phyloP scores from a whole-genome alignment of 164 flowering plant species.

The Magnolia sinica region DNA sequence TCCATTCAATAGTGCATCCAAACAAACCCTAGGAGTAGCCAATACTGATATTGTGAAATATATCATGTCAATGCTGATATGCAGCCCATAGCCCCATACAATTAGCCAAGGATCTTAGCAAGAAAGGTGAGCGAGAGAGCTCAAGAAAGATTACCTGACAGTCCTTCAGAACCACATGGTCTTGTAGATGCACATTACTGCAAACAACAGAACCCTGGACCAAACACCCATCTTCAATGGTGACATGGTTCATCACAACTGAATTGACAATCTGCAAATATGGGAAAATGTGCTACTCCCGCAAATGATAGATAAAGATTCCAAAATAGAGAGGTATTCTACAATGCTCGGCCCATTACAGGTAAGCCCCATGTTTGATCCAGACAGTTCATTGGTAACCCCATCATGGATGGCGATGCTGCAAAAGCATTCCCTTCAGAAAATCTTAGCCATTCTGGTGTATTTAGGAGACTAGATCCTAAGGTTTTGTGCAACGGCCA shows the following conservation, averaged over 20 bases:
- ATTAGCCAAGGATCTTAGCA: not conserved
- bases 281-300: not conserved
- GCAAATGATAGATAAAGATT: not conserved
- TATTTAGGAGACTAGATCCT: no score
- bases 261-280: conserved; percentile 73
- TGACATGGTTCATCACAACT: conserved; percentile 84
- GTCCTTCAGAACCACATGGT: conserved; percentile 72
- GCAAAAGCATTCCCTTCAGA: not conserved
- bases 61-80: not conserved
- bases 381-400: not conserved
- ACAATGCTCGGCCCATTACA: not conserved
- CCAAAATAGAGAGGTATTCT: not conserved
- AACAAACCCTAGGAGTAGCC: not conserved
- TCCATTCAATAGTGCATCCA: not conserved
- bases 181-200: conserved; percentile 91
- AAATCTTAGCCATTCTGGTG: not conserved
- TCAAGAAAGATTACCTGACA: conserved; percentile 54
- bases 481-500: no score
- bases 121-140: not conserved
- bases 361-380: not conserved
- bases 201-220: conserved; percentile 88
- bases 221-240: conserved; percentile 85
- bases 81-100: not conserved
- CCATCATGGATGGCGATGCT: not conserved
- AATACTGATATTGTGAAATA: not conserved